Percentiles rank a stretch among this genome's conserved stretches.
phyloP scores from a whole-genome alignment of 345 rosid genomes.

The Geranium rotundifolium region DNA sequence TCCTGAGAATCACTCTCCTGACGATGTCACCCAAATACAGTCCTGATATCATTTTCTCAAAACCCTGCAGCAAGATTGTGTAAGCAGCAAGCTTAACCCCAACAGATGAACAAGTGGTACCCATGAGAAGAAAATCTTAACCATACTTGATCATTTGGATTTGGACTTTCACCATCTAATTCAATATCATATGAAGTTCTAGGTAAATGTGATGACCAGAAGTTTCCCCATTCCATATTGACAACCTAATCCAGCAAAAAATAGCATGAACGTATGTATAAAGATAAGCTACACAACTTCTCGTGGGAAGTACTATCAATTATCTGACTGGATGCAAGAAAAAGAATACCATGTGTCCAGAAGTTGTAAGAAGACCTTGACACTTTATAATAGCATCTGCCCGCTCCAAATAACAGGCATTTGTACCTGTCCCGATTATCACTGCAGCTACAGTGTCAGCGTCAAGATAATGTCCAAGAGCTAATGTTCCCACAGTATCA shows the following conservation, averaged over 20 bases:
- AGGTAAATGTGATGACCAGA: slow-evolving; percentile 94
- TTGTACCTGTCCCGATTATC: slow-evolving; percentile 86
- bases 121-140: not conserved
- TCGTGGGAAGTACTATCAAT: no score
- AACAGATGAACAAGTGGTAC: no score
- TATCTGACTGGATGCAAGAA: slow-evolving; percentile 1
- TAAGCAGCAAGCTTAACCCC: no score
- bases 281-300: not conserved
- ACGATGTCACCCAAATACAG: slow-evolving; percentile 94
- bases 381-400: slow-evolving; percentile 82
- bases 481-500: slow-evolving; percentile 89
- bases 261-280: not conserved
- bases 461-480: slow-evolving; percentile 84
- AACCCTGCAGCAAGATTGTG: slow-evolving; percentile 46
- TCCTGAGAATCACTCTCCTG: slow-evolving; percentile 76
- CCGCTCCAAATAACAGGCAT: slow-evolving; percentile 88
- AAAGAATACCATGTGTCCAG: slow-evolving; percentile 86
- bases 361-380: slow-evolving; percentile 76
- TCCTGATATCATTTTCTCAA: slow-evolving; percentile 97
- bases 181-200: slow-evolving; percentile 86
- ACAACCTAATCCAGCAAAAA: slow-evolving; percentile 43
- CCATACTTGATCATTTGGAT: slow-evolving; percentile 73
- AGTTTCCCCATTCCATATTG: slow-evolving; percentile 98
- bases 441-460: slow-evolving; percentile 86
- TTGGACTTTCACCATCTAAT: slow-evolving; percentile 74